Evolutionary conservation across 2,329 filamentous ascomycete genomes (phyloP).

Genomic region (Xylaria arbuscula): DNA sequence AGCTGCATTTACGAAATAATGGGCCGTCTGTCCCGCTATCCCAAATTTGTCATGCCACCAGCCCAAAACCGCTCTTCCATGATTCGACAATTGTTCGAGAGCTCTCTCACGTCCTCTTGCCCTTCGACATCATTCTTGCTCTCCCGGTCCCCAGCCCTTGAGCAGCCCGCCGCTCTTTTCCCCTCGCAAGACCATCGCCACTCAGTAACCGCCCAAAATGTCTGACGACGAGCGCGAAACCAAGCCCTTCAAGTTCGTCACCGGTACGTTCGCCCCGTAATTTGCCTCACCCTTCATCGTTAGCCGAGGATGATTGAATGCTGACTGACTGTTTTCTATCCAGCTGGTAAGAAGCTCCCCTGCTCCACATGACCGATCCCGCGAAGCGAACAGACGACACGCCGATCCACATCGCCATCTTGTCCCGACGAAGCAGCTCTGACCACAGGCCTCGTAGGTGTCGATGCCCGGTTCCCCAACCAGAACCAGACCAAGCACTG

Average conservation of each 20-base stretch:
- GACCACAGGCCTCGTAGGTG: conserved; percentile 70
- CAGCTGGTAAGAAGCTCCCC: conserved; percentile 47
- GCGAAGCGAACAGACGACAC: conserved; percentile 14
- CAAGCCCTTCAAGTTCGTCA: conserved; percentile 99
- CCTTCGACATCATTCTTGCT: conserved; percentile 52
- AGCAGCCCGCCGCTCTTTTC: conserved; percentile 47
- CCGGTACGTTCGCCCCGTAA: conserved; percentile 73
- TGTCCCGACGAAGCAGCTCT: conserved; percentile 13
- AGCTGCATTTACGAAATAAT: conserved; percentile 22
- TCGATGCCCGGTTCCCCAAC: conserved; percentile 99
- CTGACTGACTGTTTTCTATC: conserved; percentile 41
- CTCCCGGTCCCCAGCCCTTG: conserved; percentile 46
- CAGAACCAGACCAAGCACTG: conserved; percentile 99
- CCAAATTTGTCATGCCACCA: conserved; percentile 41
- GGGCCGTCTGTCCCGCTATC: conserved; percentile 31
- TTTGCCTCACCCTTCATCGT: conserved; percentile 40
- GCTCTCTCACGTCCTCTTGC: conserved; percentile 30
- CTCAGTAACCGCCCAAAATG: conserved; percentile 75
- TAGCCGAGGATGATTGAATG: conserved; percentile 34
- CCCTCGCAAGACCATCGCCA: conserved; percentile 41
- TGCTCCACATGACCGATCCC: conserved; percentile 10
- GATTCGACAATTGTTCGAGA: conserved; percentile 44
- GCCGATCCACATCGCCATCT: neutral
- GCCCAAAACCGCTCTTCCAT: conserved; percentile 44
- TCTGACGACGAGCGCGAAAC: conserved; percentile 88